A percentile compares a stretch with the other conserved stretches of the same genome.
Conservation (phyloP, 371 early-diverging fungal species). For the Lichtheimia hyalospora region DNA sequence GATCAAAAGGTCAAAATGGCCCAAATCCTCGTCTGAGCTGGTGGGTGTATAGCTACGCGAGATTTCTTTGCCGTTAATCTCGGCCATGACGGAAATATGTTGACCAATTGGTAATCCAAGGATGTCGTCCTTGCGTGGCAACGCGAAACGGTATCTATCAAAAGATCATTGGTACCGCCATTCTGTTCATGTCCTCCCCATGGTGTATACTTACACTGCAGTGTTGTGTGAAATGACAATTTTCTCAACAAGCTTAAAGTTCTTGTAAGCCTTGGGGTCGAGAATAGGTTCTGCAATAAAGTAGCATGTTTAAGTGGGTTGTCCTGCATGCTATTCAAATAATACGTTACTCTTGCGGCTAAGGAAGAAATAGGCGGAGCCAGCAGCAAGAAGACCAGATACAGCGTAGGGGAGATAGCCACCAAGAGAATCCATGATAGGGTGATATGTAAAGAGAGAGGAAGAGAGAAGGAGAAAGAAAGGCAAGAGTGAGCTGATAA, state of each 20-base stretch:
- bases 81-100: slow-evolving; percentile 88
- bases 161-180: background rate
- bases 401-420: slow-evolving; percentile 18
- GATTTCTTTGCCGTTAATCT: slow-evolving; percentile 84
- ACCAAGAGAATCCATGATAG: slow-evolving; percentile 17
- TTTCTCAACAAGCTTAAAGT: slow-evolving; percentile 81
- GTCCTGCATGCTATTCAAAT: background rate
- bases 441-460: background rate
- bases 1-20: slow-evolving; percentile 89
- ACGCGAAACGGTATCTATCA: slow-evolving; percentile 82
- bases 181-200: too few species aligned
- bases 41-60: slow-evolving; percentile 94
- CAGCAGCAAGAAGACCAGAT: slow-evolving; percentile 18
- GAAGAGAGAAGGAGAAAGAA: background rate
- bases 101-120: slow-evolving; percentile 94
- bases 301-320: background rate
- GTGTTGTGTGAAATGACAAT: slow-evolving; percentile 79
- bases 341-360: slow-evolving; percentile 18
- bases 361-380: slow-evolving; percentile 19
- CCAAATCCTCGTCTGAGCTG: slow-evolving; percentile 78
- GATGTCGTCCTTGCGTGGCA: slow-evolving; percentile 64
- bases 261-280: slow-evolving; percentile 75
- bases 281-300: slow-evolving; percentile 41
- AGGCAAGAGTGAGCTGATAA: too few species aligned
- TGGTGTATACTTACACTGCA: slow-evolving; percentile 64